phyloP scores from a whole-genome alignment of 2,329 filamentous ascomycete genomes.

The Botrytis aclada region DNA sequence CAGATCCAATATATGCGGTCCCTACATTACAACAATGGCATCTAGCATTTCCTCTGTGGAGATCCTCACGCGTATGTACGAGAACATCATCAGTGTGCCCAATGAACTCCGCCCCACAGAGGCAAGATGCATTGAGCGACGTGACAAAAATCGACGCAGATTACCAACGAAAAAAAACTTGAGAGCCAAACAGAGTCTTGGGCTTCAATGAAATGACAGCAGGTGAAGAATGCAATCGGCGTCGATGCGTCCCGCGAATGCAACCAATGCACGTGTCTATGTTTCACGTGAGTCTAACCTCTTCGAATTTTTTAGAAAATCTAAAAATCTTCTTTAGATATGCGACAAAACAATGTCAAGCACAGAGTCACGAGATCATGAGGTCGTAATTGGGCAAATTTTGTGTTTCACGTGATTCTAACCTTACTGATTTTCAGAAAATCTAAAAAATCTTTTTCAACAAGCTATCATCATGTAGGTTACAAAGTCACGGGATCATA shows the following conservation, averaged over 20 bases:
- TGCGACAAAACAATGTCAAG: not conserved
- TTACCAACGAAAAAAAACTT: not conserved
- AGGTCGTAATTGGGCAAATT: not conserved
- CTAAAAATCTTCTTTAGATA: not conserved
- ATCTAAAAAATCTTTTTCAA: too few species aligned
- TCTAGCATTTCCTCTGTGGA: not conserved
- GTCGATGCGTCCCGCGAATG: not conserved
- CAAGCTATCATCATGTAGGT: too few species aligned
- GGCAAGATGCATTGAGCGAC: not conserved
- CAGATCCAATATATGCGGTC: not conserved
- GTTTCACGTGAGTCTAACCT: too few species aligned
- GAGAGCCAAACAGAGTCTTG: not conserved
- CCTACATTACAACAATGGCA: not conserved
- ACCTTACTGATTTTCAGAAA: too few species aligned
- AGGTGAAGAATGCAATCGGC: not conserved
- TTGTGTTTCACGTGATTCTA: too few species aligned
- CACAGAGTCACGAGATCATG: not conserved
- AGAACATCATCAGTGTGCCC: not conserved
- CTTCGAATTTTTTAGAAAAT: not conserved
- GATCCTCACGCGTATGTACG: not conserved
- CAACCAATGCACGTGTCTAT: not conserved
- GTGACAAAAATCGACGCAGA: not conserved
- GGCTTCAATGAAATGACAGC: not conserved
- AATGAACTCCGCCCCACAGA: not conserved
- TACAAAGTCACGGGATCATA: not conserved